phyloP scores from a whole-genome alignment of 2,329 filamentous ascomycete species.

The Aplosporella prunicola region DNA sequence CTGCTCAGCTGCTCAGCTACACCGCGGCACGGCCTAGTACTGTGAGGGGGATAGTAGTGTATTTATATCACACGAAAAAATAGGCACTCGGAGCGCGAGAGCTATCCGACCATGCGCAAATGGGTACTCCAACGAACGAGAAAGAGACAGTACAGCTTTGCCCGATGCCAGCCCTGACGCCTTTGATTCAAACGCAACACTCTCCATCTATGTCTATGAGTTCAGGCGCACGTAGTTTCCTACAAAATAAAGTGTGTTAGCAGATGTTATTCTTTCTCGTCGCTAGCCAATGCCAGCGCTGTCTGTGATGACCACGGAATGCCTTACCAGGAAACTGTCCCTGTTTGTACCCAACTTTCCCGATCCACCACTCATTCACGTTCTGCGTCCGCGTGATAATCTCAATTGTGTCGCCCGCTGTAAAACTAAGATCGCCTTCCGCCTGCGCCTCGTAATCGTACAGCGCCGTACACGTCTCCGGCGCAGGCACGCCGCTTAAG shows the following conservation, averaged over 20 bases:
- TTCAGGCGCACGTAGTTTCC: slow-evolving; percentile 37
- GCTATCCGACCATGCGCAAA: too few relatives aligned
- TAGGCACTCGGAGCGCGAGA: too few relatives aligned
- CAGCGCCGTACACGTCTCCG: slow-evolving; percentile 77
- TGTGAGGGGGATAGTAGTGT: too few relatives aligned
- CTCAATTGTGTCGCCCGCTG: slow-evolving; percentile 80
- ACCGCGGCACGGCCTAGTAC: too few relatives aligned
- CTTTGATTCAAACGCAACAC: too few relatives aligned
- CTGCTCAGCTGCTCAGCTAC: too few relatives aligned
- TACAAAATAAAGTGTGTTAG: slow-evolving; percentile 27
- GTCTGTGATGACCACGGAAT: neutral
- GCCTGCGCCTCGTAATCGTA: slow-evolving; percentile 97
- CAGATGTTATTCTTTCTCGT: slow-evolving; percentile 21
- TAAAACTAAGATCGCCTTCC: slow-evolving; percentile 86
- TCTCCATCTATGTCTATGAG: slow-evolving; percentile 12
- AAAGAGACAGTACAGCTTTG: too few relatives aligned
- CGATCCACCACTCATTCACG: slow-evolving; percentile 96
- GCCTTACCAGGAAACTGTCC: slow-evolving; percentile 88
- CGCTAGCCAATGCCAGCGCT: slow-evolving; percentile 10
- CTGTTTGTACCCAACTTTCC: slow-evolving; percentile 65
- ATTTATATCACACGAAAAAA: too few relatives aligned
- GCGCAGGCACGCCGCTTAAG: slow-evolving; percentile 54
- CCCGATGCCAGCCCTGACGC: too few relatives aligned
- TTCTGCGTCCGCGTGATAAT: slow-evolving; percentile 76
- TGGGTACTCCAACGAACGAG: too few relatives aligned